Conservation (phyloP, 164 flowering plant genomes). For the Umbellularia californica region DNA sequence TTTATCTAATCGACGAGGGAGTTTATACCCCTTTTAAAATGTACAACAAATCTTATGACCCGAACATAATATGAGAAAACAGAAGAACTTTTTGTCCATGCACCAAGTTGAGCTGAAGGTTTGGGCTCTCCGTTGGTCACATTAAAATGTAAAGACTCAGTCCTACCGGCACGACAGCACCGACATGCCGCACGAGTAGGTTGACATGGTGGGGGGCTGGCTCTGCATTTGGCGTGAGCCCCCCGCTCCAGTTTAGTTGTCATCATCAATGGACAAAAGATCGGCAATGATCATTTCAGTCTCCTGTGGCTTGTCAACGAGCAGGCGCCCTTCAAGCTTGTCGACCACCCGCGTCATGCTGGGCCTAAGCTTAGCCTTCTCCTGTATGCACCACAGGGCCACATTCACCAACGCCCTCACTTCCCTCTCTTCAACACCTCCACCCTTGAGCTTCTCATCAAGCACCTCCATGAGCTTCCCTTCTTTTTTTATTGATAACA, state of each 20-base stretch:
- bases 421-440: conserved; percentile 48
- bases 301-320: conserved; percentile 62
- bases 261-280: conserved; percentile 40
- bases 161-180: conserved; percentile 34
- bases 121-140: background rate
- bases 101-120: background rate
- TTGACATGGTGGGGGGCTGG: conserved; percentile 13
- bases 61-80: background rate
- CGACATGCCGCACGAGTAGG: conserved; percentile 23
- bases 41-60: background rate
- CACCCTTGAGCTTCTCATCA: conserved; percentile 44
- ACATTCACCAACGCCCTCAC: conserved; percentile 47
- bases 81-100: background rate
- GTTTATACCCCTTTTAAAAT: background rate
- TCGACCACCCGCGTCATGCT: conserved; percentile 68
- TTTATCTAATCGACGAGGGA: background rate
- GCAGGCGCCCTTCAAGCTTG: conserved; percentile 65
- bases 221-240: background rate
- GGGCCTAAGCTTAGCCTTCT: conserved; percentile 61
- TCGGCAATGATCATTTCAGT: conserved; percentile 65
- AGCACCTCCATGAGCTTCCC: conserved; percentile 69
- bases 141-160: background rate
- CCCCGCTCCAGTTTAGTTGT: background rate
- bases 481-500: no score
- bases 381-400: conserved; percentile 90